Base-by-base conservation (phyloP, 257 asterid species). In the Rubia yunnanensis region DNA sequence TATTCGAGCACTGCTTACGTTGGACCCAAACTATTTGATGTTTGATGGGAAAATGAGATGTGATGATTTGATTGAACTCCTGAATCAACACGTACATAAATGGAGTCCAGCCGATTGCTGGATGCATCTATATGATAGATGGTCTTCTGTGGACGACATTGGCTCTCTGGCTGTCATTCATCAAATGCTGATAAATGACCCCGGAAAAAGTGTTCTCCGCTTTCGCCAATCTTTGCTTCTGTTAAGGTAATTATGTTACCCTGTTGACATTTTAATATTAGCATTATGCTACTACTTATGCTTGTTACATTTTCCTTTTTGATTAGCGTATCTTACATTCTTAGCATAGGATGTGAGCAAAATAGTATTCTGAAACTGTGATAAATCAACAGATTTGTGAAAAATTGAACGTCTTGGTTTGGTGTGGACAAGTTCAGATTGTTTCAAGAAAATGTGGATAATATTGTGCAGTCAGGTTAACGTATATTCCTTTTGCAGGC, bases 91-190 rank as follows among this genome's bases (percentile, higher is more conserved):
- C 18, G 76, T 78, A 31, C 75, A 73, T 24, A 73, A 65, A 24
- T 81, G 86, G 86, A 78, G 83, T 66, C 65, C 86, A 28, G 86
- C 86, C 58, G 86, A 81, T 78, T 78, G 86, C 73, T 81, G 86
- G 86, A 70, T 81, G 81, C 86, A 81, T 67, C 69, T 81, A 13
- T 78, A 81, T 55, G 78, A 81, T 46, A 64, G 78, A 59, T 81
- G 86, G 86, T 81, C 86, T 75, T 78, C 81, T 49, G 83, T 81
- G 59, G 86, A 81, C 59, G 86, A 81, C 55, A 70, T 81, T 56
- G 86, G 86, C 60, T 81, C 86, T 41, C 74, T 81, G 59, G 72
- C 81, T 70, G 86, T 78, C 31, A 72, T 81, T 60, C 81, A 78
- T 55, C 83, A 73, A 68, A 81, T 81, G 86, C 76, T 81, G 58